phyloP scores from a whole-genome alignment of 176 grass and related monocot genomes.

The Hyparrhenia diplandra region DNA sequence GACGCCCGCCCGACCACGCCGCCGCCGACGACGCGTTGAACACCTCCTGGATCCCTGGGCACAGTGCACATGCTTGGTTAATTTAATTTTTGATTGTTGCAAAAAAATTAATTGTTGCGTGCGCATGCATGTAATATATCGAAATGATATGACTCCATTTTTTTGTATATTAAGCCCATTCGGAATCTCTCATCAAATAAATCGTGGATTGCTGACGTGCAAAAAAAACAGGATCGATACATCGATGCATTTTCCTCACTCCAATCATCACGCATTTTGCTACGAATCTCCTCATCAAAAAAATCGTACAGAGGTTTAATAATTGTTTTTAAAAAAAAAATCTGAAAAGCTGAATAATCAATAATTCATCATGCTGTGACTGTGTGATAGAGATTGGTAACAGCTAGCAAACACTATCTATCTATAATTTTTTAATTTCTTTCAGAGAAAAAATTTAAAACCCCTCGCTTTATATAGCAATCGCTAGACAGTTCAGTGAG shows the following conservation, averaged over 20 bases:
- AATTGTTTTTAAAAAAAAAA: neutral
- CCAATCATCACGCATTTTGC: neutral
- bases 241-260: neutral
- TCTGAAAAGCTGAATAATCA: neutral
- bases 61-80: neutral
- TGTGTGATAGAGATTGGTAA: neutral
- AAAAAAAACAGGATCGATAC: neutral
- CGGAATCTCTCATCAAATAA: neutral
- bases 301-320: neutral
- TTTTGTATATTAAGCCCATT: no score
- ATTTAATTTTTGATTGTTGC: neutral
- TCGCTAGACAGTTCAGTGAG: neutral
- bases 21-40: constrained; percentile 18
- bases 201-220: neutral
- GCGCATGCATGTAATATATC: no score
- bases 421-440: neutral
- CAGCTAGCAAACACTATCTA: neutral
- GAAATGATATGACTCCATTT: no score
- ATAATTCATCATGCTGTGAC: neutral
- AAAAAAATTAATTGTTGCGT: no score
- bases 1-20: neutral
- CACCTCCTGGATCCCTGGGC: constrained; percentile 45
- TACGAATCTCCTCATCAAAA: neutral
- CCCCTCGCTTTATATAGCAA: neutral
- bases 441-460: neutral